A percentile compares a stretch with the other conserved stretches of the same genome.
Evolutionary conservation across 306 rosid species (phyloP).

Genomic region (Spatholobus suberectus): DNA sequence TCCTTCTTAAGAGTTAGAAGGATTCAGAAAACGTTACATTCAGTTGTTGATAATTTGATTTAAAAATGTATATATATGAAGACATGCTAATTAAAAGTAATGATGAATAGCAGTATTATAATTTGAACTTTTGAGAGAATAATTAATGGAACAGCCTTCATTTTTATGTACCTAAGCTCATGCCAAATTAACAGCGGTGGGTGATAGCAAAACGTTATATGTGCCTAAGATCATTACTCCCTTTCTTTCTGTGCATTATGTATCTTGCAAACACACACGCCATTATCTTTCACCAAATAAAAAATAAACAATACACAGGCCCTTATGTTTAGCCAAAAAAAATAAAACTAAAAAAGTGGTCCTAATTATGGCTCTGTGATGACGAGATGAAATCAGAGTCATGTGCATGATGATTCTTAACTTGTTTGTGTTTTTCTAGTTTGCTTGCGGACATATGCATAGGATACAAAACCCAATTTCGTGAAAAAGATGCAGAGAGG

Average conservation of each 20-base stretch:
- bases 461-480: constrained; percentile 19
- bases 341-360: constrained; percentile 43
- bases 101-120: constrained; percentile 4
- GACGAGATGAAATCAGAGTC: constrained; percentile 15
- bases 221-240: constrained; percentile 38
- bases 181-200: constrained; percentile 42
- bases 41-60: neutral
- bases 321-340: neutral
- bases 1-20: neutral
- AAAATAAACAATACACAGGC: constrained; percentile 5
- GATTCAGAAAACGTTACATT: neutral
- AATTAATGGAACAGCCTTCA: constrained; percentile 32
- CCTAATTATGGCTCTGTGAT: constrained; percentile 37
- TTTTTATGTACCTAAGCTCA: constrained; percentile 43
- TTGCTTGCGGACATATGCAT: neutral
- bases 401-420: constrained; percentile 11
- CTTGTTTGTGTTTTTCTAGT: neutral
- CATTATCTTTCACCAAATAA: neutral
- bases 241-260: constrained; percentile 11
- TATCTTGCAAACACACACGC: constrained; percentile 16
- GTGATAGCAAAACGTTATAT: constrained; percentile 33
- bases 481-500: constrained; percentile 23
- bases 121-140: neutral
- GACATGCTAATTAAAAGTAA: constrained; percentile 12
- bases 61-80: no score